Evolutionary conservation across 106 monocot genomes (phyloP), one percentile per base, ranked within the genome.

Genomic region (Acanthochlamys bracteata): DNA sequence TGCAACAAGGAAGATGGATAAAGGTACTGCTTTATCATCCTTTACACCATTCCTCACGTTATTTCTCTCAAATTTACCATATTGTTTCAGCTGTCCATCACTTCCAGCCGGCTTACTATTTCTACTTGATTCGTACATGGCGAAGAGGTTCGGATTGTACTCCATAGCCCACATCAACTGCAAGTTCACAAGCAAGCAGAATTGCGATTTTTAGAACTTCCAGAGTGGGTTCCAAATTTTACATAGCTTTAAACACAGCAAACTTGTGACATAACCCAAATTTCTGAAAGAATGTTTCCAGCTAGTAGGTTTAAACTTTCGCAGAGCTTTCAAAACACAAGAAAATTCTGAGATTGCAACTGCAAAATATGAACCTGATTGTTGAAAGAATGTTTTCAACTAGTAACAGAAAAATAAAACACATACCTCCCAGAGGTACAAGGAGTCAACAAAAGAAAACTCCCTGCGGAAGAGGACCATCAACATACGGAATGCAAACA

Each of bases 391-490:
- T n/a, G n/a, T n/a, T n/a, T 59, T 59, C 23, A 15, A 60, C 62
- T 22, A 71, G 39, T 7, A 17, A 56, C 3, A 10, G 16, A 45
- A 24, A 14, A 42, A 19, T 42, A 64, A 41, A 68, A 67, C 43
- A 20, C 45, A 63, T 74, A 93, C 93, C 89, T 93, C 93, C 89
- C 93, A 93, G 68, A 93, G 89, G 68, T 93, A 89, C 75, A 93
- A 69, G 25, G 85, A 42, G 41, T 93, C 93, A 24, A 93, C 71
- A 74, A 93, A 93, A 42, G 93, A 93, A 75, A 89, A 93, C 41
- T 93, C 93, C 66, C 93, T 74, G 23, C 93, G 84, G 76, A 93
- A 93, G 59, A 93, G 82, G 55, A 93, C 93, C 93, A 93, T 93
- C 80, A 93, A 71, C 93, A 93, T 93, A 42, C 93, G 82, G 46